phyloP scores from a whole-genome alignment of 345 rosid genomes.

The Heritiera fomes region DNA sequence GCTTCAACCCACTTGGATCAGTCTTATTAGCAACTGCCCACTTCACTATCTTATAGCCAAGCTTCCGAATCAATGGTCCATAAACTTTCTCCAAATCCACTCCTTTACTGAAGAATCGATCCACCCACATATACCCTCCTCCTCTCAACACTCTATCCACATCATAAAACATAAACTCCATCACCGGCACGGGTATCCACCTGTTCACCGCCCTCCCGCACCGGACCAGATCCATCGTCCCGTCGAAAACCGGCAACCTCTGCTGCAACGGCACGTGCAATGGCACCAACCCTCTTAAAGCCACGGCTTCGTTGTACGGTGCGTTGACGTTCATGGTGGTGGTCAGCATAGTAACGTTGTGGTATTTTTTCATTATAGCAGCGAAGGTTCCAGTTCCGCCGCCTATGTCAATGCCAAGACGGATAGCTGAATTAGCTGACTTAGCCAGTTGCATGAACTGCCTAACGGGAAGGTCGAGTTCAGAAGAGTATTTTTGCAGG shows the following conservation, averaged over 20 bases:
- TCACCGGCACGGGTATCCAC: constrained; percentile 81
- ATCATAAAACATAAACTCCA: constrained; percentile 88
- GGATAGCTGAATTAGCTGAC: constrained; percentile 51
- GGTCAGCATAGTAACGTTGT: constrained; percentile 70
- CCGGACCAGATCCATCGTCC: constrained; percentile 85
- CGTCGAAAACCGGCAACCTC: constrained; percentile 85
- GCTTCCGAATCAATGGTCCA: constrained; percentile 74
- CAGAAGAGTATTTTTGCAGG: constrained; percentile 56
- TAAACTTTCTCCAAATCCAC: constrained; percentile 70
- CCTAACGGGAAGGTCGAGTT: constrained; percentile 82
- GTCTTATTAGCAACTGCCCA: constrained; percentile 82
- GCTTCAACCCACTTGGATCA: constrained; percentile 63
- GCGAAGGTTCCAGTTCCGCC: constrained; percentile 93
- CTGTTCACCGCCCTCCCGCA: constrained; percentile 93
- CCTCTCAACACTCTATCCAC: constrained; percentile 80
- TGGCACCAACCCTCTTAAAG: constrained; percentile 86
- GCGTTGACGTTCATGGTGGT: constrained; percentile 91
- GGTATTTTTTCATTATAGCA: constrained; percentile 63
- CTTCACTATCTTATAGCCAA: constrained; percentile 94
- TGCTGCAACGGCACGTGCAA: constrained; percentile 94
- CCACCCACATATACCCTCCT: constrained; percentile 92
- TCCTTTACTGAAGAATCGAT: constrained; percentile 75
- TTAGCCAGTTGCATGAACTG: constrained; percentile 78
- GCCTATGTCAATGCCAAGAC: constrained; percentile 89
- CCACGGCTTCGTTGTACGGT: constrained; percentile 92